Evolutionary conservation across 2,329 filamentous ascomycete genomes (phyloP).

Genomic region (Cercospora berteroae): DNA sequence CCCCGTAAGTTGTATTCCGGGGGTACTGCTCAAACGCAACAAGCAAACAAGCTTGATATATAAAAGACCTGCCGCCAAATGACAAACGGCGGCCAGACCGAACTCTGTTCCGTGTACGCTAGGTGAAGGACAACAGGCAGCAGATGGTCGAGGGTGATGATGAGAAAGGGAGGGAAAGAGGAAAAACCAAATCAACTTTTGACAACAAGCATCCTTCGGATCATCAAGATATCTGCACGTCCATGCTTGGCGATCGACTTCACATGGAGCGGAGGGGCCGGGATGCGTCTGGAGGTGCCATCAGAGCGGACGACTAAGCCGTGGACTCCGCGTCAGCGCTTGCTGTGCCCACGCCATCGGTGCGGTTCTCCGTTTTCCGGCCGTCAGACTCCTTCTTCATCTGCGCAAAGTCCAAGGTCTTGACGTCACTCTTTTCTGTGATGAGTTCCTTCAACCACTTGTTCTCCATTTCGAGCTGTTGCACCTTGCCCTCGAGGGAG

Average conservation of each 20-base stretch:
- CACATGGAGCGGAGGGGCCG: background rate
- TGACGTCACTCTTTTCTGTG: constrained; percentile 48
- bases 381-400: constrained; percentile 28
- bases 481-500: constrained; percentile 46
- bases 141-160: background rate
- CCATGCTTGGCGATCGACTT: constrained; percentile 1
- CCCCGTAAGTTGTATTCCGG: background rate
- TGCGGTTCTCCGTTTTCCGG: constrained; percentile 33
- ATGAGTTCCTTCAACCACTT: constrained; percentile 54
- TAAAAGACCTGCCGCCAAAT: background rate
- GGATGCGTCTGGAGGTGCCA: background rate
- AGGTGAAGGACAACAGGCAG: background rate
- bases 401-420: constrained; percentile 26
- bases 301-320: background rate
- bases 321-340: background rate
- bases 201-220: background rate
- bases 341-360: constrained; percentile 36
- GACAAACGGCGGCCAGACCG: background rate
- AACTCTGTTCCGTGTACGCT: background rate
- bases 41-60: background rate
- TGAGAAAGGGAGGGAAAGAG: background rate
- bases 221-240: background rate
- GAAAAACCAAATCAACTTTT: background rate
- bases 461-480: constrained; percentile 54
- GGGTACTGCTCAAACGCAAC: background rate